Conservation (phyloP, 495 filamentous ascomycete species). For the Darksidea phi region DNA sequence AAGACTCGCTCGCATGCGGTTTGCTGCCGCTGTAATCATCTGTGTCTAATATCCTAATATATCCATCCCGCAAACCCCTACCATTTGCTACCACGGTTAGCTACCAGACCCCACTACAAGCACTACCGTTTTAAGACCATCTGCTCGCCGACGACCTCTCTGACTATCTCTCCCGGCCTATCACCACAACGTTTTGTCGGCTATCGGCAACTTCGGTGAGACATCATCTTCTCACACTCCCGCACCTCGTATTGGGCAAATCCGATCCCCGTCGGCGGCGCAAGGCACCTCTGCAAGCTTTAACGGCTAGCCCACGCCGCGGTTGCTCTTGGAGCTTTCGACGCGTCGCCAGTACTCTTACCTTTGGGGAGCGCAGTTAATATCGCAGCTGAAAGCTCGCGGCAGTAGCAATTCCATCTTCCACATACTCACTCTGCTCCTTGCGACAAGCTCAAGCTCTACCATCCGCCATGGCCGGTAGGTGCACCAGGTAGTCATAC, state of each 20-base stretch:
- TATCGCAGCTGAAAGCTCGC: background rate
- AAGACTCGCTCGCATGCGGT: no score
- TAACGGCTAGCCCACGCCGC: background rate
- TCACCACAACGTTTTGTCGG: conserved; percentile 18
- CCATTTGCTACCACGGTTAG: background rate
- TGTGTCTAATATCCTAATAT: background rate
- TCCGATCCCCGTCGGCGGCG: no score
- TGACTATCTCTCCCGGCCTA: conserved; percentile 7
- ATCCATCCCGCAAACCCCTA: background rate
- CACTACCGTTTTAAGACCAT: conserved; percentile 20
- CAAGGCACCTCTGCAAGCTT: background rate
- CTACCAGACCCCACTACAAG: conserved; percentile 12
- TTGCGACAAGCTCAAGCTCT: background rate
- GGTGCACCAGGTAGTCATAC: background rate
- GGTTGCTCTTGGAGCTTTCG: background rate
- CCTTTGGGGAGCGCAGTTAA: background rate
- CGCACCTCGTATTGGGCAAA: background rate
- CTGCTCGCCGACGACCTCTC: conserved; percentile 19
- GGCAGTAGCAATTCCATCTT: background rate
- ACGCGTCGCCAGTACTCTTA: background rate
- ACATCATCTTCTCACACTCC: background rate
- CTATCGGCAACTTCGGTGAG: no score
- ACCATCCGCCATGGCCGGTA: conserved; percentile 28
- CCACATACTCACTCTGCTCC: background rate
- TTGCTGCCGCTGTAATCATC: background rate